Evolutionary conservation across 768 basidiomycete genomes (phyloP).

Genomic region (Auriscalpium vulgare): DNA sequence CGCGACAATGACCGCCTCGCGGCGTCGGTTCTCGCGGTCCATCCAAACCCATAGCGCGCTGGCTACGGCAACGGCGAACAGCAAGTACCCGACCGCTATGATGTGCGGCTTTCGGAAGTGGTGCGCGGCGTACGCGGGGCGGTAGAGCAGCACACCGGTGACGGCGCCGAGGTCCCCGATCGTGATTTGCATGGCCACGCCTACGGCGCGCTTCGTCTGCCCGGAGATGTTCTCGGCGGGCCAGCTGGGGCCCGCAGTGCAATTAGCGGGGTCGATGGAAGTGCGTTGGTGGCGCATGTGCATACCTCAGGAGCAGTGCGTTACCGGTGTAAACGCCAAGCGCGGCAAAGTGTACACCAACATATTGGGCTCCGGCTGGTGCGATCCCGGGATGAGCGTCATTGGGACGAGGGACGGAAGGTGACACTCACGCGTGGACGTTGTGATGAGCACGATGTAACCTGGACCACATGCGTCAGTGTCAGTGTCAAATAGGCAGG

Average conservation of each 20-base stretch:
- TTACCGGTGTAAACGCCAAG: conserved; percentile 53
- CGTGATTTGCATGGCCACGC: conserved; percentile 56
- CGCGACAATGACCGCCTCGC: conserved; percentile 23
- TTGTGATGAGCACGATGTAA: conserved; percentile 47
- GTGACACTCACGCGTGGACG: conserved; percentile 33
- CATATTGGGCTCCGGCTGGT: conserved; percentile 45
- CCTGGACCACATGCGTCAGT: conserved; percentile 24
- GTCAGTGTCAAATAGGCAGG: background rate
- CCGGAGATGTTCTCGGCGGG: conserved; percentile 62
- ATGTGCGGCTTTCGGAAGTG: conserved; percentile 48
- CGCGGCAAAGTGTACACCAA: conserved; percentile 47
- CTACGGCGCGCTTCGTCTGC: conserved; percentile 58
- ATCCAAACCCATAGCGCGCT: conserved; percentile 41
- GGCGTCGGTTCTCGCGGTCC: conserved; percentile 40
- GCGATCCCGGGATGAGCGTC: background rate
- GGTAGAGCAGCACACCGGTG: conserved; percentile 48
- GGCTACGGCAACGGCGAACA: conserved; percentile 37
- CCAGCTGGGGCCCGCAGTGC: conserved; percentile 27
- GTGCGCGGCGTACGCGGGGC: conserved; percentile 38
- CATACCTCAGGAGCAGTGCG: conserved; percentile 44
- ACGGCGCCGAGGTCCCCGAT: conserved; percentile 56
- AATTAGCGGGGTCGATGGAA: background rate
- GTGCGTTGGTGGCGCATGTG: background rate
- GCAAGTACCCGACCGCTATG: conserved; percentile 51
- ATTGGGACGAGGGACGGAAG: background rate